Base-by-base conservation (phyloP, 345 rosid genomes). In the Brassica incana region DNA sequence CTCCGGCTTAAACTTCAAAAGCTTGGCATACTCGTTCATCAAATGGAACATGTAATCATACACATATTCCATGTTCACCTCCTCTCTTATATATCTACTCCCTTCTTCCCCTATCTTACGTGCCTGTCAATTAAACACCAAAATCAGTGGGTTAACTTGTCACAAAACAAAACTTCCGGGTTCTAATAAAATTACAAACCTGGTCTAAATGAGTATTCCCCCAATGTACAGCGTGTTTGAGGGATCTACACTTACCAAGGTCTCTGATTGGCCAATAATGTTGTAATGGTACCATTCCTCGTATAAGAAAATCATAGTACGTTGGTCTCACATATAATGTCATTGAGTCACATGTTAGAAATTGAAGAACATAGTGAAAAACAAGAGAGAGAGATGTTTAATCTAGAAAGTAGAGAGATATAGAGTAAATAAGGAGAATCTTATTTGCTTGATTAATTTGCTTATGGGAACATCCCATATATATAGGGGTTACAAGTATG, bases 241-340 rank as follows among this genome's bases (percentile, higher is more conserved):
- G 86, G 43, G 88, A 84, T 25, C 80, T 76, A 81, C 97, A 93
- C 65, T 88, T 85, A 32, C 67, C 59, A 56, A 74, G 58, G 78
- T 81, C 84, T 56, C 83, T 81, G n/a, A 93, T 88, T 20, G 93
- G 97, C 97, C 97, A 93, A 61, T 88, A 89, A 67, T 93, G 97
- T 62, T 88, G 69, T 88, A 90, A 40, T 29, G 97, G 95, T 72
- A 74, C 77, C 91, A 93, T 74, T 48, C 89, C 88, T 78, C 97
- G 84, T 1, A 68, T 58, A 85, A 86, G 90, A 87, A 90, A 93
- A 78, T 88, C 92, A 65, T 86, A 77, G 81, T 58, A 91, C 40
- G 30, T 58, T 0, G 95, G 87, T 74, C 63, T 86, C 23, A 89
- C 80, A 35, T 81, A 68, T 75, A 93, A 50, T 5, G 88, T 76